Evolutionary conservation across 768 basidiomycete species (phyloP).

Genomic region (Cyathus striatus): DNA sequence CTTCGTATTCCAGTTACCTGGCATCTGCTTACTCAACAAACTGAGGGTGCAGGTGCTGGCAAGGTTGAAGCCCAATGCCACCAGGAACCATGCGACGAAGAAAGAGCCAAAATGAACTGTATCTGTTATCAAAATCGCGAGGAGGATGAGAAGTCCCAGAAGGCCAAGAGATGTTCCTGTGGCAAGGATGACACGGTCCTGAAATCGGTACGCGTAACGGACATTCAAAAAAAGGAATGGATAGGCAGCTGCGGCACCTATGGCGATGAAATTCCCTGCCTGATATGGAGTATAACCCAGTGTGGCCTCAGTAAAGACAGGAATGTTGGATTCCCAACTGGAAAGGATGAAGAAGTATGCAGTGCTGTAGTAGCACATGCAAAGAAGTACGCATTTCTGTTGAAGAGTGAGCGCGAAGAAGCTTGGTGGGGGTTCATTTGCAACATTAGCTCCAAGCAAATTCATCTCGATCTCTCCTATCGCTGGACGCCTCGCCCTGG

Average conservation of each 20-base stretch:
- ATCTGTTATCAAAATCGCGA: conserved; percentile 35
- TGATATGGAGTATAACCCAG: conserved; percentile 57
- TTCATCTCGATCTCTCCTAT: no score
- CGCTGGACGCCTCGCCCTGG: not conserved
- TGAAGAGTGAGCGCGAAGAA: conserved; percentile 6
- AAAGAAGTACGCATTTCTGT: conserved; percentile 47
- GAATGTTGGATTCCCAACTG: conserved; percentile 66
- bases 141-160: conserved; percentile 45
- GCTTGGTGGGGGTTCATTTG: no score
- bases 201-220: conserved; percentile 47
- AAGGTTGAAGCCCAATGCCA: conserved; percentile 71
- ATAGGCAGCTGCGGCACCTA: conserved; percentile 56
- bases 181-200: conserved; percentile 57
- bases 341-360: conserved; percentile 67
- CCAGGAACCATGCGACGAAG: conserved; percentile 47
- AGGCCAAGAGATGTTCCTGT: conserved; percentile 46
- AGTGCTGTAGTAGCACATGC: conserved; percentile 71
- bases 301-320: conserved; percentile 45
- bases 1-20: conserved; percentile 52
- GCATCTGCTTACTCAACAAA: conserved; percentile 64
- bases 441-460: no score
- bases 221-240: conserved; percentile 66
- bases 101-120: conserved; percentile 42
- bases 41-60: conserved; percentile 65
- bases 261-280: conserved; percentile 67